phyloP scores from a whole-genome alignment of 176 grass and related monocot species.

The Triticum turgidum region DNA sequence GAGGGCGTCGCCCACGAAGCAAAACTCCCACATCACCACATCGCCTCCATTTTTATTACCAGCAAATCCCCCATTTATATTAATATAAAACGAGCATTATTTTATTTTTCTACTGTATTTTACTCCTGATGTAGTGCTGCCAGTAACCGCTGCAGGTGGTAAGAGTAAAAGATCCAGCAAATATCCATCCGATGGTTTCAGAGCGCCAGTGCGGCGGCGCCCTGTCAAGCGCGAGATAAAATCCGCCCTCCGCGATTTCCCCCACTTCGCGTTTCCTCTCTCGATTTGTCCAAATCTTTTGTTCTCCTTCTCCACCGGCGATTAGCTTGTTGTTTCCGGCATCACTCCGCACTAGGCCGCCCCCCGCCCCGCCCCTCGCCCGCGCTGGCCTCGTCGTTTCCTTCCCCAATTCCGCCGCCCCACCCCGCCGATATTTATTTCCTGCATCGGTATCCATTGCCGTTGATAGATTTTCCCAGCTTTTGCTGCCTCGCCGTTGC shows the following conservation, averaged over 20 bases:
- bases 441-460: conserved; percentile 3
- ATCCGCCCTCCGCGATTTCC: conserved; percentile 28
- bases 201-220: neutral
- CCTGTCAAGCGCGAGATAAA: conserved; percentile 23
- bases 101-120: too few species aligned
- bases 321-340: conserved; percentile 34
- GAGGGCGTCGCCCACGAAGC: neutral
- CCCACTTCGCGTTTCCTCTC: neutral
- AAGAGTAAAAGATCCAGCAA: neutral
- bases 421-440: conserved; percentile 29
- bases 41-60: neutral
- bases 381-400: conserved; percentile 33
- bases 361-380: neutral
- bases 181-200: neutral
- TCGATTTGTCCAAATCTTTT: conserved; percentile 45
- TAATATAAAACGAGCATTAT: neutral
- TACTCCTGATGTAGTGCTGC: too few species aligned
- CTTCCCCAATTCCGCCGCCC: conserved; percentile 24
- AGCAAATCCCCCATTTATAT: neutral
- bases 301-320: neutral
- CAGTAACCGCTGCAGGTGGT: too few species aligned
- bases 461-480: neutral
- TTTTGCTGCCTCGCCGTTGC: neutral
- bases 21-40: neutral
- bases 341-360: conserved; percentile 49